Conservation (phyloP, 2,329 filamentous ascomycete species). For the Microcera coccophila region DNA sequence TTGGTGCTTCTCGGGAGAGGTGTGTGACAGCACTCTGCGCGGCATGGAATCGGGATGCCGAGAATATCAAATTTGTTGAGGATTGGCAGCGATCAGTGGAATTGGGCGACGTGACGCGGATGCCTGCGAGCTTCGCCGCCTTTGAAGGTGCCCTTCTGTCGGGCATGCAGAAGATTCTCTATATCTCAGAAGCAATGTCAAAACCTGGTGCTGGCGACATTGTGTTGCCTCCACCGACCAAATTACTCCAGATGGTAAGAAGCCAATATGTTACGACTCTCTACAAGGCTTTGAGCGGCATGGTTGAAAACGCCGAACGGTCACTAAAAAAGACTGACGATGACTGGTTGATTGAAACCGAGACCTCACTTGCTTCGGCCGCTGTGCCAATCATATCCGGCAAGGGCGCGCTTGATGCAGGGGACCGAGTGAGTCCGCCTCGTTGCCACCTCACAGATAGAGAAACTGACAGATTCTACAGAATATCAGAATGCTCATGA, state of each 20-base stretch:
- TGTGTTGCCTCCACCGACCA: slow-evolving; percentile 77
- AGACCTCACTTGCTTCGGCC: slow-evolving; percentile 36
- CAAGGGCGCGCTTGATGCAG: slow-evolving; percentile 50
- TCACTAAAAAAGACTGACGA: slow-evolving; percentile 61
- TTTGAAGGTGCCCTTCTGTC: slow-evolving; percentile 79
- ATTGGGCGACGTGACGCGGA: slow-evolving; percentile 79
- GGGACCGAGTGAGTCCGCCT: slow-evolving; percentile 48
- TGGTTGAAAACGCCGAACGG: slow-evolving; percentile 93
- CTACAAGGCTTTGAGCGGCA: slow-evolving; percentile 89
- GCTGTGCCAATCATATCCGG: slow-evolving; percentile 37
- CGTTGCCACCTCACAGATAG: neutral
- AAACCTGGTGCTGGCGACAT: slow-evolving; percentile 73
- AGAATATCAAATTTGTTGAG: slow-evolving; percentile 87
- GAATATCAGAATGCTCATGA: slow-evolving; percentile 91
- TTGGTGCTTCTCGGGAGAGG: slow-evolving; percentile 76
- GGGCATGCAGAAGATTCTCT: slow-evolving; percentile 93
- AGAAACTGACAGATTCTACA: slow-evolving; percentile 40
- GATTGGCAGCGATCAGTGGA: slow-evolving; percentile 87
- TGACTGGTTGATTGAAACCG: slow-evolving; percentile 53
- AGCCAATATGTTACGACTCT: slow-evolving; percentile 89
- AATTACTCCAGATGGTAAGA: slow-evolving; percentile 85
- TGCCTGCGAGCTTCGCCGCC: slow-evolving; percentile 80
- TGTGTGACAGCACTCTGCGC: slow-evolving; percentile 81
- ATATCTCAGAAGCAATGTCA: slow-evolving; percentile 78
- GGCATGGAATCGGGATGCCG: slow-evolving; percentile 89